A percentile compares a stretch with the other conserved stretches of the same genome.
These are phyloP conservation scores for Naganishia kalamii DNA, from an alignment of 768 basidiomycete species.

Conservation along the genomic window DNA sequence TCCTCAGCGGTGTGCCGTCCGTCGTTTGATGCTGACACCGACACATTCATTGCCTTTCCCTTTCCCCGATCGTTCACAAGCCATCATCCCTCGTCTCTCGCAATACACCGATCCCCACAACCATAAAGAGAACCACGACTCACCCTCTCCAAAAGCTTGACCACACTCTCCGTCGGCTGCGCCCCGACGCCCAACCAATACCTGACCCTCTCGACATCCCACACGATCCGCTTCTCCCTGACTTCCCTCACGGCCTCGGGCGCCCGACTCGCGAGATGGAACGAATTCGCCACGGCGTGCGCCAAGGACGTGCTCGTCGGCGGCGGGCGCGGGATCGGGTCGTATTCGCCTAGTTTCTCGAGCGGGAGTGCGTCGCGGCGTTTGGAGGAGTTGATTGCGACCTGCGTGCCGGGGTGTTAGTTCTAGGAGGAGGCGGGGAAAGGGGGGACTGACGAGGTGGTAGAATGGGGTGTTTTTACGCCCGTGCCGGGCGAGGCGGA, in stretches of 20 bases:
- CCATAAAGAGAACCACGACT: constrained; percentile 38
- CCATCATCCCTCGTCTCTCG: neutral
- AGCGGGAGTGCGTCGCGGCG: constrained; percentile 77
- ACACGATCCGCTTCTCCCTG: constrained; percentile 65
- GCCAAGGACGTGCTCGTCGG: constrained; percentile 18
- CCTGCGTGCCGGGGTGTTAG: too few species aligned
- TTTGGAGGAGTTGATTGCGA: constrained; percentile 67
- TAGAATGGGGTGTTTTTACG: constrained; percentile 66
- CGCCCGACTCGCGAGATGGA: constrained; percentile 13
- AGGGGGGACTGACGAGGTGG: constrained; percentile 55
- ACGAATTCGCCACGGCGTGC: constrained; percentile 32
- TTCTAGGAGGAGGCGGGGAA: too few species aligned
- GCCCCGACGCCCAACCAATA: constrained; percentile 87
- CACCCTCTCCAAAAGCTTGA: constrained; percentile 71
- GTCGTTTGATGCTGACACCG: too few species aligned
- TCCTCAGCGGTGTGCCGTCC: too few species aligned
- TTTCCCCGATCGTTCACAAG: neutral
- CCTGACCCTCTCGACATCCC: constrained; percentile 83
- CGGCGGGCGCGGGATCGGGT: constrained; percentile 53
- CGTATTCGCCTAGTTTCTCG: constrained; percentile 77
- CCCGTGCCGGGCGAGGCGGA: constrained; percentile 80
- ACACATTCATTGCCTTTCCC: too few species aligned
- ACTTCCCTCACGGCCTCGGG: neutral
- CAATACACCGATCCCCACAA: neutral
- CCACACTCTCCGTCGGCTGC: constrained; percentile 68